Base-by-base conservation (phyloP, 139 green algal genomes). In the Gonium pectorale region DNA sequence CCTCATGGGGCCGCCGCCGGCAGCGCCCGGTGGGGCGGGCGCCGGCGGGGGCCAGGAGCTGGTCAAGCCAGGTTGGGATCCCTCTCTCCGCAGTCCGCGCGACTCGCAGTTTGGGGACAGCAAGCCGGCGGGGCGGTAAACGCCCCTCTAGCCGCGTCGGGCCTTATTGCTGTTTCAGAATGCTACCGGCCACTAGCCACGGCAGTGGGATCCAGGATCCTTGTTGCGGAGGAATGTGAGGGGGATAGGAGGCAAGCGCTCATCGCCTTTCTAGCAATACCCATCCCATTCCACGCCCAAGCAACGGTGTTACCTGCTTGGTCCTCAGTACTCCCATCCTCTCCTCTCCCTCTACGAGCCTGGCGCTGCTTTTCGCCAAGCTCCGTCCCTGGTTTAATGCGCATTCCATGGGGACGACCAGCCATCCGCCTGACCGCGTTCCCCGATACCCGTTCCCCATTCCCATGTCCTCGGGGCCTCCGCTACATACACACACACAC, bases 21-120 rank as follows among this genome's bases (percentile, higher is more conserved):
- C 24, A 1, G 71, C 31, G 33, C 27, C 40, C 2, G 75, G 29
- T 33, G 75, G 67, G 9, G 69, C 3, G 26, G 69, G 27, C 44
- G 69, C 8, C 1, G 56, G 13, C 11, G 51, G 26, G 0, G 21
- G 7, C 5, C 56, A 82, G 74, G 56, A 71, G 56, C 56, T 82
- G 56, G 74, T 82, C 40, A 82, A 82, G 40, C 74, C 74, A 60
- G 74, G 74, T 82, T 56, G 1, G 74, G 44, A 19, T 71, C 5
- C 31, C 11, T 49, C 33, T 46, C 27, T 33, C 26, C 64, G 1
- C 33, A 71, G 15, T n/a, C 31, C 1, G 9, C 24, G 33, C n/a
- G 24, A 27, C 11, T 33, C 38, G 38, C 11, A 33, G 49, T 13
- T 13, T 13, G 49, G 49, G 49, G 49, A 13, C 13, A 17, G 17